Evolutionary conservation across 1,284 basidiomycete species (phyloP).

Genomic region (Crucibulum parvulum): DNA sequence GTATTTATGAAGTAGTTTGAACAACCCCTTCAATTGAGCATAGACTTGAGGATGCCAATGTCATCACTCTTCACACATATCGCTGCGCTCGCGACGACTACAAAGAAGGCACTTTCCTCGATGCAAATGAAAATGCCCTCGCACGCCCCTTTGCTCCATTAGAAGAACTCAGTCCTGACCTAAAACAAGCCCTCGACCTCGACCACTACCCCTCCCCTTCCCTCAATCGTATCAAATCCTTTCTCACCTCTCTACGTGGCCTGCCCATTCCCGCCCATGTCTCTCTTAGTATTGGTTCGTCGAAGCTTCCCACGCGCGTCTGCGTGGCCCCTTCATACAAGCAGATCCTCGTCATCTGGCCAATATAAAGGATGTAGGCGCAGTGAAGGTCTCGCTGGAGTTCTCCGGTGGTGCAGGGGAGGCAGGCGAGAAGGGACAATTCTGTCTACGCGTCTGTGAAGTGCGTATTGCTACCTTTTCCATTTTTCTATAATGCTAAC

Average conservation of each 20-base stretch:
- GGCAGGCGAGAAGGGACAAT: conserved; percentile 73
- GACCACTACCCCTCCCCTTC: conserved; percentile 91
- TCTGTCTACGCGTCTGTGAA: conserved; percentile 56
- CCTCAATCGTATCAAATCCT: conserved; percentile 80
- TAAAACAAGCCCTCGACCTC: conserved; percentile 55
- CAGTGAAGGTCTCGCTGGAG: conserved; percentile 84
- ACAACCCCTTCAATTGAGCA: too few relatives aligned
- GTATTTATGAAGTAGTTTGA: too few relatives aligned
- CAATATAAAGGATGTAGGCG: conserved; percentile 99
- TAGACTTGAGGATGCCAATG: too few relatives aligned
- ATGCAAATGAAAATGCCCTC: conserved; percentile 84
- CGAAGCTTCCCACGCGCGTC: conserved; percentile 93
- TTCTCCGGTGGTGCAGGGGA: conserved; percentile 63
- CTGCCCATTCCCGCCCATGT: conserved; percentile 77
- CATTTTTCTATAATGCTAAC: background rate
- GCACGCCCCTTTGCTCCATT: conserved; percentile 79
- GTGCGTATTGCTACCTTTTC: conserved; percentile 45
- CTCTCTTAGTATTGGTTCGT: conserved; percentile 96
- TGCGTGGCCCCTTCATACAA: conserved; percentile 86
- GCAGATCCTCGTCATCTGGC: conserved; percentile 87
- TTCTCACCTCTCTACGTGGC: conserved; percentile 76
- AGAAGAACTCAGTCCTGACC: conserved; percentile 6
- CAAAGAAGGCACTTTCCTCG: conserved; percentile 81
- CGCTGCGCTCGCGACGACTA: conserved; percentile 92
- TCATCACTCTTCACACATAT: too few relatives aligned